A percentile compares a stretch with the other conserved stretches of the same genome.
Conservation (phyloP, 75 land plant genomes). For the Picea sitchensis region DNA sequence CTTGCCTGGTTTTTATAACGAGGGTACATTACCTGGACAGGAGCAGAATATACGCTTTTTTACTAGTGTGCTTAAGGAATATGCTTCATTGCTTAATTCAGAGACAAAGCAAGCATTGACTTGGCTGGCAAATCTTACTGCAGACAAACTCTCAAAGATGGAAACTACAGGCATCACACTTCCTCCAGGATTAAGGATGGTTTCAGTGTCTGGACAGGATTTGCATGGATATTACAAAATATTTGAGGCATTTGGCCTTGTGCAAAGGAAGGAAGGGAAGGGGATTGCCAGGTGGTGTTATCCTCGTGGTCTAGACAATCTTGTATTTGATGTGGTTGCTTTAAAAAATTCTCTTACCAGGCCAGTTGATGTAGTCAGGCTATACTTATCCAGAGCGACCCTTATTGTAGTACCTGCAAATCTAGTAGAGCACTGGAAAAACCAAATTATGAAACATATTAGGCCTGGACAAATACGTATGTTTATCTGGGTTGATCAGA, state of each 20-base stretch:
- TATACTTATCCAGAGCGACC: conserved; percentile 90
- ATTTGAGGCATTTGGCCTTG: conserved; percentile 76
- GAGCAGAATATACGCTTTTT: conserved; percentile 76
- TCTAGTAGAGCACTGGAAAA: conserved; percentile 94
- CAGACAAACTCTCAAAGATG: conserved; percentile 51
- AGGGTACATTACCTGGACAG: conserved; percentile 43
- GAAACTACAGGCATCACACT: conserved; percentile 55
- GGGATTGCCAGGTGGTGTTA: conserved; percentile 71
- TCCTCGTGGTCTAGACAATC: conserved; percentile 52
- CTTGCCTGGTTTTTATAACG: conserved; percentile 71
- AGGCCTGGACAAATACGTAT: conserved; percentile 69
- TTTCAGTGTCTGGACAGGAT: conserved; percentile 15
- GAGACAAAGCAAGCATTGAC: conserved; percentile 59
- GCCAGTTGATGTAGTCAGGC: conserved; percentile 64
- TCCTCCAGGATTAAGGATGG: conserved; percentile 25
- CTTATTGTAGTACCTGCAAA: conserved; percentile 85
- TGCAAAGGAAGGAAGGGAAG: conserved; percentile 41
- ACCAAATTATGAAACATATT: conserved; percentile 80
- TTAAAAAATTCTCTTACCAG: conserved; percentile 63
- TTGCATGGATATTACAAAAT: conserved; percentile 42
- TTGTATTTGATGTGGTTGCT: conserved; percentile 69
- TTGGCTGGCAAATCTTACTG: conserved; percentile 71
- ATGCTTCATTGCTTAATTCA: conserved; percentile 36
- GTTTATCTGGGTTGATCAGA: conserved; percentile 72
- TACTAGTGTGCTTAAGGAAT: conserved; percentile 63